A percentile compares a stretch with the other conserved stretches of the same genome.
phyloP scores from a whole-genome alignment of 805 yeast genomes.

The Candida suzukii region DNA sequence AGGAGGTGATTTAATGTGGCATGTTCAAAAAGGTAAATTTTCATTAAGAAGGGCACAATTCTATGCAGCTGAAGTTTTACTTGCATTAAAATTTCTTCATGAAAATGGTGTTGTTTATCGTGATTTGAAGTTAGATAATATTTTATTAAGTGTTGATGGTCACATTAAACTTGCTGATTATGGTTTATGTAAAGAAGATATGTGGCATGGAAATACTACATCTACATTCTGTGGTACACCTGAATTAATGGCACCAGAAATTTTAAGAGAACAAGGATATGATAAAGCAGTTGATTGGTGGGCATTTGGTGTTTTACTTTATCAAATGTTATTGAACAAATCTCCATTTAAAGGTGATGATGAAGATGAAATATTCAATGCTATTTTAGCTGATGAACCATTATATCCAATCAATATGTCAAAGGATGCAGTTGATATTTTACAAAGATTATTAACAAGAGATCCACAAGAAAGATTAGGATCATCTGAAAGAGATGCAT shows the following conservation, averaged over 20 bases:
- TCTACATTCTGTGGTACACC: constrained; percentile 99
- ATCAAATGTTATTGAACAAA: constrained; percentile 94
- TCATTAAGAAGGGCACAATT: constrained; percentile 90
- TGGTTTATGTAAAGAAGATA: constrained; percentile 89
- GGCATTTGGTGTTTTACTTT: constrained; percentile 96
- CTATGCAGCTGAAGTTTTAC: constrained; percentile 92
- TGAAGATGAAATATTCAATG: constrained; percentile 89
- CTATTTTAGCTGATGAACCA: constrained; percentile 94
- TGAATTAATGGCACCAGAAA: constrained; percentile 99
- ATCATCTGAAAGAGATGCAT: constrained; percentile 80
- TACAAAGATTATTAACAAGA: constrained; percentile 85
- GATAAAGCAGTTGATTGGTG: constrained; percentile 98
- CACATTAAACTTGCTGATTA: constrained; percentile 96
- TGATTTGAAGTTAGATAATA: constrained; percentile 93
- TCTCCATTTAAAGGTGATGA: constrained; percentile 94
- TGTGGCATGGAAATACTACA: constrained; percentile 63
- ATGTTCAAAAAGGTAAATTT: constrained; percentile 87
- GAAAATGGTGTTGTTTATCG: constrained; percentile 94
- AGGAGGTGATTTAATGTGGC: constrained; percentile 99
- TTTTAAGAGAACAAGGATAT: constrained; percentile 84
- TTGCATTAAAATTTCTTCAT: constrained; percentile 89
- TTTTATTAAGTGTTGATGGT: constrained; percentile 80
- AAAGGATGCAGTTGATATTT: constrained; percentile 87
- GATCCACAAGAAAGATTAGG: constrained; percentile 85
- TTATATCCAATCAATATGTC: constrained; percentile 97